Evolutionary conservation across 805 yeast genomes (phyloP), one percentile per base, ranked within the genome.

Genomic region (Ogataea glucozyma): DNA sequence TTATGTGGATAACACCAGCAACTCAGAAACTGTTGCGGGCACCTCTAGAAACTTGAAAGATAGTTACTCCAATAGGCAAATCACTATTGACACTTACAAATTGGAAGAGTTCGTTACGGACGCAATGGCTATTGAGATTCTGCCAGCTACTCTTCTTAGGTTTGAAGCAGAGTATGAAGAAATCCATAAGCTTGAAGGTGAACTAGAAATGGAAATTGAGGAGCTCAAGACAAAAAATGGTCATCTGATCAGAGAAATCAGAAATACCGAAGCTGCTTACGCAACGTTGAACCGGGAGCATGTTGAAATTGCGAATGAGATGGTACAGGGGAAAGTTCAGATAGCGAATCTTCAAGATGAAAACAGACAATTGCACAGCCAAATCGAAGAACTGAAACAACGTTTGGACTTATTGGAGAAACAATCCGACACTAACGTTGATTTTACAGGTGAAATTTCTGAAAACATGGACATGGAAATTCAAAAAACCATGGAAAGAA

Each of bases 281-380:
- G 78, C 83, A 3, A 68, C 78, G 2, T 67, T 91, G 46, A 88
- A 87, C 58, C 72, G 78, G 47, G 97, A 90, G 57, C 97, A 93
- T 62, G 78, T 89, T 21, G 85, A 79, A 41, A 78, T 89, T 27
- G 95, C 96, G 4, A 91, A 90, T 64, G 88, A 82, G 51, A 79
- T 93, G 81, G 88, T 91, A 24, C 79, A 79, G 49, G 83, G 86
- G 29, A 82, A 93, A 56, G 77, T 90, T 30, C 76, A 72, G 41
- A 71, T 85, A 19, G 96, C 95, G 2, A 83, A 84, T 24, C 62
- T 91, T 19, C 70, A 75, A 38, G 91, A 87, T 53, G 95, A 88
- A 46, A 86, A 87, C 47, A 73, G 69, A 19, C 86, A 81, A 33
- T 65, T 89, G 38, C 60, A 66, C 20, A 58, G 61, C 1, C 76